Percentiles rank a stretch among this genome's conserved stretches.
phyloP scores from a whole-genome alignment of 768 basidiomycete genomes.

The Lactarius indigo region DNA sequence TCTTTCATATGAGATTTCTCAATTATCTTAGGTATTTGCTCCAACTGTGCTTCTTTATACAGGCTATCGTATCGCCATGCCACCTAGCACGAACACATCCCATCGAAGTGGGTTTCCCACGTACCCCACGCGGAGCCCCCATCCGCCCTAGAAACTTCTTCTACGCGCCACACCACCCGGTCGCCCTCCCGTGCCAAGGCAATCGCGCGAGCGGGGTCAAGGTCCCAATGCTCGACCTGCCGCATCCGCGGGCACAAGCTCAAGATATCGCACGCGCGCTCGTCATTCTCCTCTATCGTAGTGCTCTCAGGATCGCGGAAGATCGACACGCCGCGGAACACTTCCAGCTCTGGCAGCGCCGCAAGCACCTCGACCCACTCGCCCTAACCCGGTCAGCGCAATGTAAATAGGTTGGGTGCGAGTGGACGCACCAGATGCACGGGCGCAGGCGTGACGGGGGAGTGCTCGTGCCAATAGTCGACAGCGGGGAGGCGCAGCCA shows the following conservation, averaged over 20 bases:
- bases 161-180: not conserved
- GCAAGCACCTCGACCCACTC: not conserved
- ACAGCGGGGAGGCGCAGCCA: slow-evolving; percentile 1
- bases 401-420: not conserved
- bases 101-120: not conserved
- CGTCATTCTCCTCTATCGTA: not conserved
- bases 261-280: slow-evolving; percentile 1
- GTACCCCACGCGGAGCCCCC: not conserved
- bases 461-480: slow-evolving; percentile 10
- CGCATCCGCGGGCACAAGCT: not conserved
- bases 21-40: no score
- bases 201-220: not conserved
- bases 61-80: no score
- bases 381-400: not conserved
- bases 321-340: slow-evolving; percentile 3
- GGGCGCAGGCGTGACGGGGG: not conserved
- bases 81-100: not conserved
- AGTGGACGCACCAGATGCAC: not conserved
- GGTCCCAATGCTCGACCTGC: slow-evolving; percentile 7
- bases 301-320: not conserved
- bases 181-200: not conserved
- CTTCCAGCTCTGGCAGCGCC: not conserved
- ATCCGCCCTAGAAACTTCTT: not conserved
- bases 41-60: no score
- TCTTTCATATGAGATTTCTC: no score